A percentile compares a stretch with the other conserved stretches of the same genome.
Evolutionary conservation across 208 protist species (phyloP).

Genomic region (Endotrypanum monterogeii): DNA sequence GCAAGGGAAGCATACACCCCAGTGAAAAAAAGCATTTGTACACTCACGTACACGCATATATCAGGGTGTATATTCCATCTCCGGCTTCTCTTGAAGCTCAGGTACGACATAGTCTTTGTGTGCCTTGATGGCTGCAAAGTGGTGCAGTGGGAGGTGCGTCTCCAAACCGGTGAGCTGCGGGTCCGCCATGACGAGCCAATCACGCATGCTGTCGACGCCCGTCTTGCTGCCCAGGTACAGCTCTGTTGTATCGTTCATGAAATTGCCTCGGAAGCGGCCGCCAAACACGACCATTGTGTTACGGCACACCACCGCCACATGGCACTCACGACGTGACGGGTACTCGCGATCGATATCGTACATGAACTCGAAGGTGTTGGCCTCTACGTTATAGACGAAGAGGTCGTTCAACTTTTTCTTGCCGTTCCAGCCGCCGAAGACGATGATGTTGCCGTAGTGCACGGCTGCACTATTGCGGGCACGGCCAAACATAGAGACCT

Average conservation of each 20-base stretch:
- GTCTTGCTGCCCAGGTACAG: slow-evolving; percentile 69
- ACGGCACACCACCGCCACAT: slow-evolving; percentile 79
- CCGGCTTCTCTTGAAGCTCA: background rate
- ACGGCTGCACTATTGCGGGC: slow-evolving; percentile 87
- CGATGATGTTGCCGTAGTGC: slow-evolving; percentile 80
- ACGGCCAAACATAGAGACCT: slow-evolving; percentile 62
- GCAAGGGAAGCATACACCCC: background rate
- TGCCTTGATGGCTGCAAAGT: slow-evolving; percentile 24
- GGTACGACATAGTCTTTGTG: slow-evolving; percentile 21
- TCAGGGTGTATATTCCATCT: background rate
- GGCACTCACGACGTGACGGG: slow-evolving; percentile 84
- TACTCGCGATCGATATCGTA: slow-evolving; percentile 67
- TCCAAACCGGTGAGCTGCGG: slow-evolving; percentile 25
- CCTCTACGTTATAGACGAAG: slow-evolving; percentile 82
- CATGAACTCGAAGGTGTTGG: slow-evolving; percentile 62
- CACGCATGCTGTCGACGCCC: slow-evolving; percentile 48
- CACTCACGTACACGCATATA: background rate
- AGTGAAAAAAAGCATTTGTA: background rate
- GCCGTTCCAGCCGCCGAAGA: slow-evolving; percentile 90
- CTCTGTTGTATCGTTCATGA: slow-evolving; percentile 86
- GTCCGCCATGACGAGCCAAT: slow-evolving; percentile 57
- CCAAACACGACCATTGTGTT: slow-evolving; percentile 92
- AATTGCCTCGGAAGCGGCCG: slow-evolving; percentile 83
- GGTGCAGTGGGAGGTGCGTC: slow-evolving; percentile 43
- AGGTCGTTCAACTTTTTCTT: slow-evolving; percentile 90